These are phyloP conservation scores for Penicillium chermesinum DNA, from an alignment of 495 filamentous ascomycete species.

Conservation along the genomic window DNA sequence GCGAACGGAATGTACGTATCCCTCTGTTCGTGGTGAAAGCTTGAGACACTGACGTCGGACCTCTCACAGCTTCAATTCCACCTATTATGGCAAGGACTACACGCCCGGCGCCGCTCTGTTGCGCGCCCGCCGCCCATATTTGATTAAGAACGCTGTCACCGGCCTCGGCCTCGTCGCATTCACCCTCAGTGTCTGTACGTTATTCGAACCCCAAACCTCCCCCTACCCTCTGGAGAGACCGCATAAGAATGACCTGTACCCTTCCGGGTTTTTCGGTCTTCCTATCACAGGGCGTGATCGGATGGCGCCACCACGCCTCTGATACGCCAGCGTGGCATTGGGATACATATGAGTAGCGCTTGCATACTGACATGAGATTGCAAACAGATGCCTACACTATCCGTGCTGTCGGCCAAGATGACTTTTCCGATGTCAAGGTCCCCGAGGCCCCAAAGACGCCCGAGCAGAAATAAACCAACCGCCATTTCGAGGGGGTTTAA, in stretches of 20 bases:
- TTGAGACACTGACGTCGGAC: not conserved
- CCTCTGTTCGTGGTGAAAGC: not conserved
- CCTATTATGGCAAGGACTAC: conserved; percentile 85
- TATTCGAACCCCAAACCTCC: no score
- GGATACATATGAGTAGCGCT: no score
- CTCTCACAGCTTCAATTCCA: conserved; percentile 60
- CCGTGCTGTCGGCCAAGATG: conserved; percentile 84
- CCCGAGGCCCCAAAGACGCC: conserved; percentile 71
- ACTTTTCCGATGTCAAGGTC: conserved; percentile 92
- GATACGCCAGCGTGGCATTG: not conserved
- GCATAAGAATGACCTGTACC: no score
- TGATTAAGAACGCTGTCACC: conserved; percentile 79
- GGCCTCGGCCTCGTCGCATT: conserved; percentile 66
- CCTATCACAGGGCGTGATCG: no score
- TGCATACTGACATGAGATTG: no score
- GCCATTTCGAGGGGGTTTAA: no score
- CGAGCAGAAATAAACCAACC: conserved; percentile 33
- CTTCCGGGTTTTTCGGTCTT: no score
- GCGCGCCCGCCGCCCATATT: conserved; percentile 83
- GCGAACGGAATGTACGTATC: conserved; percentile 40
- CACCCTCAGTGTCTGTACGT: conserved; percentile 76
- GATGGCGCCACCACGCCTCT: conserved; percentile 5
- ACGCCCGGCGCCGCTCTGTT: conserved; percentile 78
- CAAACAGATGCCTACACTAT: conserved; percentile 88
- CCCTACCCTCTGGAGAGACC: no score